Conservation (phyloP, 2,329 filamentous ascomycete genomes). For the Venturia pyrina region DNA sequence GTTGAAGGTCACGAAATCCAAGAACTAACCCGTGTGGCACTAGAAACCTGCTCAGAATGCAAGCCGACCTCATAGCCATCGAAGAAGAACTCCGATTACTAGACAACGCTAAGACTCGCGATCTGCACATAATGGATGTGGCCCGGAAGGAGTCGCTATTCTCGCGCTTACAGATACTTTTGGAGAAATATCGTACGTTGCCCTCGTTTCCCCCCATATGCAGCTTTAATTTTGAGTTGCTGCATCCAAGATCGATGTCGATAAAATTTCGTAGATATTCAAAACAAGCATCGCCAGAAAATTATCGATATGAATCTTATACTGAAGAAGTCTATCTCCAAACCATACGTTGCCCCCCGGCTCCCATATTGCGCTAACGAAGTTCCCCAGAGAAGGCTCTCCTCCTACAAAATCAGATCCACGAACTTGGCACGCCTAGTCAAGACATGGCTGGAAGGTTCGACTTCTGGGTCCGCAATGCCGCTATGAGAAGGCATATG, state of each 20-base stretch:
- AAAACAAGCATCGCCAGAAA: too few species aligned
- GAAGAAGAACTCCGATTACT: constrained; percentile 5
- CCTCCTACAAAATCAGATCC: neutral
- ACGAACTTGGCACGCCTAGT: neutral
- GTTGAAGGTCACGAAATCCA: too few species aligned
- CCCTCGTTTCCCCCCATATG: too few species aligned
- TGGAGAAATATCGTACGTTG: neutral
- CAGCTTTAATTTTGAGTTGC: too few species aligned
- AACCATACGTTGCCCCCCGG: too few species aligned
- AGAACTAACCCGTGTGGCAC: too few species aligned
- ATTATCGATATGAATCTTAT: too few species aligned
- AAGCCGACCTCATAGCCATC: constrained; percentile 1
- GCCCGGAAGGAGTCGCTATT: constrained; percentile 1
- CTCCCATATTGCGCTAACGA: neutral
- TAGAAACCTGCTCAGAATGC: constrained; percentile 1
- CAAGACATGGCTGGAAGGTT: neutral
- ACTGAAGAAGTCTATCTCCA: too few species aligned
- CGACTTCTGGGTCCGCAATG: neutral
- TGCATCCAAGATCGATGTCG: too few species aligned
- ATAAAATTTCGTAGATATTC: too few species aligned
- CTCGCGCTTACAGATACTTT: neutral
- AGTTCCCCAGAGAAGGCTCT: neutral
- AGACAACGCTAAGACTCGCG: neutral
- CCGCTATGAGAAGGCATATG: neutral
- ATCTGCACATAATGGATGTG: neutral